Base-by-base conservation (phyloP, 1,284 basidiomycete genomes). In the Moesziomyces parantarcticus region DNA sequence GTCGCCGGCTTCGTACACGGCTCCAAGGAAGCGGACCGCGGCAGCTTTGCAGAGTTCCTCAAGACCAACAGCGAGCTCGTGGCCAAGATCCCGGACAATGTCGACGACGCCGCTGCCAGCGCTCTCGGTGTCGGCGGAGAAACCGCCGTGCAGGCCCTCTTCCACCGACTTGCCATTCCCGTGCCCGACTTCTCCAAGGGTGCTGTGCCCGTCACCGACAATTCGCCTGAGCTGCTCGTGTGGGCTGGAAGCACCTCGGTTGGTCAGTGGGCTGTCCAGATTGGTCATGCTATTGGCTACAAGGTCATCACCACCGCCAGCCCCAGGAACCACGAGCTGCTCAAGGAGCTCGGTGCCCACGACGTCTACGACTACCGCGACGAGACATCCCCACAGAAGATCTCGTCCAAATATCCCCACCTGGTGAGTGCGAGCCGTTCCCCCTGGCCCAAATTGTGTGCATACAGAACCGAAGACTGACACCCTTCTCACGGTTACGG, bases 161-260 rank as follows among this genome's bases (percentile, higher is more conserved):
- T 79, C 57, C 60, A 68, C 39, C 63, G 75, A 2, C 58, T 73
- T 8, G 57, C 45, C 0, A 36, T 73, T 11, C 58, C 57, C 14
- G 72, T 73, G 4, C 56, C 74, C 11, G 64, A 76, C 25, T 54
- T 64, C 16, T 46, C 56, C 21, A 62, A 65, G 11, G 55, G 64
- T 5, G 50, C 76, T 7, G 62, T 76, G 16, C 44, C 52, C 14
- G 57, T 76, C 14, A 64, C 58, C 6, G 58, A 71, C 22, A 50
- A 61, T 9, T 61, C 70, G 18, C 70, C 61, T 8, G 71, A 76
- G 69, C 53, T 83, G n/a, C 64, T 83, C 14, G 82, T 90, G 23
- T 89, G 89, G 53, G 87, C 87, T 18, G 88, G 89, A 11, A 84
- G 88, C 5, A 88, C 87, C n/a, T 77, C 87, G 18, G 83, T 83